Percentiles rank a stretch among this genome's conserved stretches.
phyloP scores from a whole-genome alignment of 352 stramenopile species.

The Phytopythium aichiense region DNA sequence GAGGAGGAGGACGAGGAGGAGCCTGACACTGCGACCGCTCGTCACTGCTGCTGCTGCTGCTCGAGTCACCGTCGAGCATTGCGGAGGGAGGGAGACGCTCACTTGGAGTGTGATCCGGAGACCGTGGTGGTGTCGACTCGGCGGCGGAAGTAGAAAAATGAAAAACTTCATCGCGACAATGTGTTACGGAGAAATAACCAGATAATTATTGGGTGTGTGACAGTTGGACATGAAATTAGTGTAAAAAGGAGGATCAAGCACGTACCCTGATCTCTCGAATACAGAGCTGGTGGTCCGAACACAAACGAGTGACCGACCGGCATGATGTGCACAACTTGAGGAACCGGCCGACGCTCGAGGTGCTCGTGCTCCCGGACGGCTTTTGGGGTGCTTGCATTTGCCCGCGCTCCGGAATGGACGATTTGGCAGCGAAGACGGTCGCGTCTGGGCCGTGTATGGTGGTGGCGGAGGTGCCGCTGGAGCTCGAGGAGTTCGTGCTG shows the following conservation, averaged over 20 bases:
- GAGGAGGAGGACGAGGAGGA: neutral
- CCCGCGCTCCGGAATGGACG: neutral
- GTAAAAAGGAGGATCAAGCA: too few relatives aligned
- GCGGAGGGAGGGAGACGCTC: too few relatives aligned
- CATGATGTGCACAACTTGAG: neutral
- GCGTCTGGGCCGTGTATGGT: neutral
- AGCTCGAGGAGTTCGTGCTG: neutral
- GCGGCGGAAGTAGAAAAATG: neutral
- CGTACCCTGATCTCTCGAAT: too few relatives aligned
- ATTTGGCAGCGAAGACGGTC: neutral
- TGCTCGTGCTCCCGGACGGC: neutral
- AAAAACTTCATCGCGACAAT: neutral
- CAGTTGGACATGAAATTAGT: too few relatives aligned
- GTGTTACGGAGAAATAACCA: neutral
- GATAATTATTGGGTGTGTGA: neutral
- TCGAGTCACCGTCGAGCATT: neutral
- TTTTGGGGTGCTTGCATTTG: neutral
- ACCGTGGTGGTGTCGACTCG: neutral
- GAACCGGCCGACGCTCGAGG: neutral
- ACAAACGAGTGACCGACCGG: too few relatives aligned
- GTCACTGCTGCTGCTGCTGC: neutral
- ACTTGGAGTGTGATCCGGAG: too few relatives aligned
- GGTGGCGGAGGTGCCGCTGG: neutral
- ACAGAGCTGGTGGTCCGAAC: too few relatives aligned
- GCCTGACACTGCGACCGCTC: neutral